Base-by-base conservation (phyloP, 2,329 filamentous ascomycete genomes). In the Sclerotinia trifoliorum region DNA sequence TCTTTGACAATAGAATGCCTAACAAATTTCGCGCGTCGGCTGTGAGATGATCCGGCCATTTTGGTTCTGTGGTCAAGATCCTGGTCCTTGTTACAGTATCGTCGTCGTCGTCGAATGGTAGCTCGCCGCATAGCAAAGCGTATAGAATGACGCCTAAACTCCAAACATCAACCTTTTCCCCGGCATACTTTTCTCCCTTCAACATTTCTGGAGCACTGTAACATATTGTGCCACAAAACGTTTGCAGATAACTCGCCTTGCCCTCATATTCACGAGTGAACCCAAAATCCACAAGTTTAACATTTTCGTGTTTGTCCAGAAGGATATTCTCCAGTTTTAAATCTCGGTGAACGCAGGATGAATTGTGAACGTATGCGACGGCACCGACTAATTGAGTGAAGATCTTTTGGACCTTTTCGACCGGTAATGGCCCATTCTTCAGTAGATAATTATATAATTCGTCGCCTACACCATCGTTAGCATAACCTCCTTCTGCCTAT, bases 201-300 rank as follows among this genome's bases (percentile, higher is more conserved):
- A 99, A 84, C 95, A 99, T 99, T 80, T 99, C 95, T 2, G 95
- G 95, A 2, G 95, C 95, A 66, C 93, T 97, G 80, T 99, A 99
- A 81, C 94, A 98, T 71, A 99, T 90, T 0, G 95, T 99, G 6
- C 95, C 95, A 78, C 95, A 99, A 80, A 97, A 99, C 1, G 95
- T 99, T 79, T 98, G 94, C 67, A 99, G 81, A 76, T 98, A 94
- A 78, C 94, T 98, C 42, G 92, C 87, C 75, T 96, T 93, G 70
- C 94, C 94, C 79, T 97, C 93, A 79, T 99, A 99, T 80, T 99
- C 95, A 73, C 95, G 86, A 15, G 95, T 99, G 78, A 99, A 99
- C 24, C 95, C 95, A 81, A 99, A 99, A 78, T 99, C 95, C 73
- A 96, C 94, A 70, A 99, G 82, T 81, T 99, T 99, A 74, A 99